A percentile compares a stretch with the other conserved stretches of the same genome.
phyloP scores from a whole-genome alignment of 179 eudicot species.

The Drosera spatulata region DNA sequence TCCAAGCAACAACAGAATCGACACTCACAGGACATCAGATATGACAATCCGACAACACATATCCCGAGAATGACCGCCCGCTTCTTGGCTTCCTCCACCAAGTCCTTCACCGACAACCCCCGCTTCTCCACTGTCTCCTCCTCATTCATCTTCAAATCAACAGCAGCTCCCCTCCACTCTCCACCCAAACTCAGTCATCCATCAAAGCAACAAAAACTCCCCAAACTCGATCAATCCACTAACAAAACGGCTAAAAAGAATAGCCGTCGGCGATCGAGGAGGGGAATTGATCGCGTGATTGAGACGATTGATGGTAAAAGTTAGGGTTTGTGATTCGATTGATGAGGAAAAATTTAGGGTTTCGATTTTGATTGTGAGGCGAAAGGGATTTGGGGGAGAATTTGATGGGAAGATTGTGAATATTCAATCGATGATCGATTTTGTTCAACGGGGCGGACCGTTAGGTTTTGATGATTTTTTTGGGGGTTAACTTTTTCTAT shows the following conservation, averaged over 20 bases:
- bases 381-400: not conserved
- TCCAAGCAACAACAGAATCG: not conserved
- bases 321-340: too few species aligned
- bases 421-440: not conserved
- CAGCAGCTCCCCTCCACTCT: not conserved
- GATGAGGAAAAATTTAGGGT: too few species aligned
- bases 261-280: not conserved
- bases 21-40: conserved; percentile 87
- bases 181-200: not conserved
- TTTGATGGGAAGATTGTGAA: not conserved
- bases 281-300: not conserved
- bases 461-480: conserved; percentile 6
- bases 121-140: conserved; percentile 29
- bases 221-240: not conserved
- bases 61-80: conserved; percentile 55
- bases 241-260: not conserved
- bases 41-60: conserved; percentile 70
- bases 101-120: conserved; percentile 43
- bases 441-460: conserved; percentile 16
- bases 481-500: not conserved
- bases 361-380: not conserved
- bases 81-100: conserved; percentile 84
- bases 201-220: not conserved
- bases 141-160: not conserved
- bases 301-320: not conserved